Evolutionary conservation across 1,284 basidiomycete species (phyloP).

Genomic region (Ustilago xerochloae): DNA sequence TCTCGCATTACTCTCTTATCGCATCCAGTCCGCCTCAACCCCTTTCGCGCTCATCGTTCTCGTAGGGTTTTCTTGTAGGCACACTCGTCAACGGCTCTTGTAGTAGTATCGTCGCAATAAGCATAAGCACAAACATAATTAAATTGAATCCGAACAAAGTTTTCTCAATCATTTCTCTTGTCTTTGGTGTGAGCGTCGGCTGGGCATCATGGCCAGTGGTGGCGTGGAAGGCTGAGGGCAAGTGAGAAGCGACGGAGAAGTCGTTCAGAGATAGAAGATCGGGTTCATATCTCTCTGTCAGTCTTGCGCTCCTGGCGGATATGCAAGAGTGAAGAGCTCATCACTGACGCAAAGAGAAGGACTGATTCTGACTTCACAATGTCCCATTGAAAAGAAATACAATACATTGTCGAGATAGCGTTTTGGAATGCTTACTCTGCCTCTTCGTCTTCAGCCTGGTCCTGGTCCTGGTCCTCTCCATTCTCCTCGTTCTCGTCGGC

Average conservation of each 20-base stretch:
- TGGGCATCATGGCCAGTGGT: too few species aligned
- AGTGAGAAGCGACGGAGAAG: too few species aligned
- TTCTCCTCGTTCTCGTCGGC: not conserved
- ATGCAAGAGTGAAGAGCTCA: too few species aligned
- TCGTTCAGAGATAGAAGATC: too few species aligned
- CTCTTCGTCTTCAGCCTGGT: not conserved
- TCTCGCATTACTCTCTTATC: conserved; percentile 24
- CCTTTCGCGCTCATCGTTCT: conserved; percentile 24
- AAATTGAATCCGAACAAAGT: conserved; percentile 25
- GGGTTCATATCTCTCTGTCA: too few species aligned
- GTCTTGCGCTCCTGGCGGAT: too few species aligned
- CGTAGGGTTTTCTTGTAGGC: conserved; percentile 13
- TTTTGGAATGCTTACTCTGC: not conserved
- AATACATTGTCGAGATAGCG: not conserved
- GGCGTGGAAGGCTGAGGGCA: too few species aligned
- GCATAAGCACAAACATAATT: conserved; percentile 29
- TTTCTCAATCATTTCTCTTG: not conserved
- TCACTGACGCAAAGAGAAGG: too few species aligned
- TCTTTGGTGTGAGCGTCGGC: not conserved
- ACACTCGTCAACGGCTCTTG: conserved; percentile 42
- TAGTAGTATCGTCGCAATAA: conserved; percentile 41
- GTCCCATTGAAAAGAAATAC: not conserved
- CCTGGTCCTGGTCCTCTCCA: not conserved
- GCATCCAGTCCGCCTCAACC: conserved; percentile 33
- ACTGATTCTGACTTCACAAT: not conserved